Base-by-base conservation (phyloP, 352 stramenopile species). In the Phytophthora agathidicida region DNA sequence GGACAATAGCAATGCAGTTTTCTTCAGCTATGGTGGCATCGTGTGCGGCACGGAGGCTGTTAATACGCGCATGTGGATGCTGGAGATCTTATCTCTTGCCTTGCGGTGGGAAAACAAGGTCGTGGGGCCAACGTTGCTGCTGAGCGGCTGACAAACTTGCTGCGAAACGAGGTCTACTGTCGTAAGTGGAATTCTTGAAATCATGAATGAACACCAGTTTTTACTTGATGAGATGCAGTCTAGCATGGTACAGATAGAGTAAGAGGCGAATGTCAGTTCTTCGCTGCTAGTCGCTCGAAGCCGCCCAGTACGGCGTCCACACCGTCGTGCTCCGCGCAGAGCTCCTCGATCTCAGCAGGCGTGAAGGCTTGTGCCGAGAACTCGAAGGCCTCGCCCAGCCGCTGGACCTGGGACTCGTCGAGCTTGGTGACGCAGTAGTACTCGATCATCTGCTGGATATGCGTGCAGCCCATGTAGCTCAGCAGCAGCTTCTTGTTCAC, bases 401-500 rank as follows among this genome's bases (percentile, higher is more conserved):
- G 58, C 22, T 3, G 28, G 6, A 24, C 30, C 50, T 67, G 58
- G 23, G 35, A 37, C 20, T 51, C 39, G 19, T 60, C 31, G 5
- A 87, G 61, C 45, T 43, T 51, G 31, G 43, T 53, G 38, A 57
- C 50, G 33, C 61, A 88, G 52, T 83, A 92, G 64, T 88, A 87
- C 68, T 90, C 77, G 39, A 89, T 57, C 77, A 92, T 89, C 19
- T 72, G 33, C 32, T 72, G 60, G 28, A 74, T 62, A 20, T 88
- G 65, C 20, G 33, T 27, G 30, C 48, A 60, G 8, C 58, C 54
- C 68, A 94, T 90, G 70, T 81, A 86, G 8, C 77, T 70, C 22
- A 96, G 66, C 32, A 83, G 39, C 11, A 97, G 38, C 54, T 92
- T 90, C 69, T 91, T 89, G 68, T 97, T 93, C 19, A 98, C 83